A percentile compares a stretch with the other conserved stretches of the same genome.
phyloP scores from a whole-genome alignment of 2,329 filamentous ascomycete species.

The Neopestalotiopsis sp. region DNA sequence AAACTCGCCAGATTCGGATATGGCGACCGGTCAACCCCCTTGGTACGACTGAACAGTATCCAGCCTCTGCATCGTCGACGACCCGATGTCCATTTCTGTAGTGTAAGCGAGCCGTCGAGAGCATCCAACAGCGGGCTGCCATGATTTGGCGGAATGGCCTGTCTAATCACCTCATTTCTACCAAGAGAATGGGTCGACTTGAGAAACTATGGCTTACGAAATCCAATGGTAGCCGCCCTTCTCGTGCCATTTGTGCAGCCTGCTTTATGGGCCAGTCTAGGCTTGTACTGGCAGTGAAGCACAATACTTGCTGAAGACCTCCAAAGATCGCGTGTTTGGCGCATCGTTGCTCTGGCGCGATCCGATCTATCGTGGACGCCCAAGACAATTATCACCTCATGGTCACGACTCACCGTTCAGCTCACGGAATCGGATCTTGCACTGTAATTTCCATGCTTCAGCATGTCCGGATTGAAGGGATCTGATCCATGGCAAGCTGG shows the following conservation, averaged over 20 bases:
- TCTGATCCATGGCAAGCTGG: neutral
- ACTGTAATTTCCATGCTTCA: neutral
- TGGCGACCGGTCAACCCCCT: neutral
- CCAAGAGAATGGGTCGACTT: neutral
- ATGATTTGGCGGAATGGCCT: neutral
- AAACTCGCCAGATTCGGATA: neutral
- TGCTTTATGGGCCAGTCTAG: neutral
- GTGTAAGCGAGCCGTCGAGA: neutral
- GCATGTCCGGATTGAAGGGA: neutral
- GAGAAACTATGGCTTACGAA: neutral
- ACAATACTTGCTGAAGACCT: neutral
- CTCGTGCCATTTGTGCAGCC: neutral
- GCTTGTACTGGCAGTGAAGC: neutral
- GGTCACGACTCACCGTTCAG: constrained; percentile 1
- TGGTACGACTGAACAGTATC: neutral
- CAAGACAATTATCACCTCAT: neutral
- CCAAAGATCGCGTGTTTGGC: neutral
- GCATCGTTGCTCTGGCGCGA: neutral
- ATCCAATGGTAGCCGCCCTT: neutral
- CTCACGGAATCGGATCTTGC: neutral
- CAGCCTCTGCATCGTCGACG: neutral
- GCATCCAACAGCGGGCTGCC: neutral
- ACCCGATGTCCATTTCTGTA: neutral
- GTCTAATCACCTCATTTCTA: neutral
- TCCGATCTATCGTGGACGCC: neutral